These are phyloP conservation scores for Candida ortonii DNA, from an alignment of 805 yeast genomes.

Conservation along the genomic window DNA sequence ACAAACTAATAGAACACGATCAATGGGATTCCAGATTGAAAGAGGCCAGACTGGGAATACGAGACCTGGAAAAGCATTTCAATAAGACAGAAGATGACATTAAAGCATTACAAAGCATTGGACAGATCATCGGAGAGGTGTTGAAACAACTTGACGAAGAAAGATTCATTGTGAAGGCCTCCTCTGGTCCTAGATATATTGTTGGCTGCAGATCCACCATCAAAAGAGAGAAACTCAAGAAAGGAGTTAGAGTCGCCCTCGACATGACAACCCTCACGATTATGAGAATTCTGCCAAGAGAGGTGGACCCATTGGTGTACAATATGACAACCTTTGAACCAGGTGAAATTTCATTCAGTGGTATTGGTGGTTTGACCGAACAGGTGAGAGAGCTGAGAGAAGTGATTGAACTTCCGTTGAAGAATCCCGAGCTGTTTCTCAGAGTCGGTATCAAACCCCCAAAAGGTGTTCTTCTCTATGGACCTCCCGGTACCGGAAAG, in stretches of 20 bases:
- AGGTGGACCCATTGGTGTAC: slow-evolving; percentile 96
- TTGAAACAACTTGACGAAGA: slow-evolving; percentile 93
- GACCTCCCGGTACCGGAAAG: slow-evolving; percentile 99
- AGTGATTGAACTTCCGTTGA: slow-evolving; percentile 94
- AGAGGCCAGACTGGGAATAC: slow-evolving; percentile 75
- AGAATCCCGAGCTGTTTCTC: slow-evolving; percentile 92
- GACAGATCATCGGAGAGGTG: slow-evolving; percentile 96
- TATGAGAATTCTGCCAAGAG: slow-evolving; percentile 95
- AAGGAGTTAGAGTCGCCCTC: slow-evolving; percentile 93
- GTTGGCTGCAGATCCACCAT: slow-evolving; percentile 96
- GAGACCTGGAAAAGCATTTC: slow-evolving; percentile 77
- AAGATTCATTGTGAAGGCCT: slow-evolving; percentile 91
- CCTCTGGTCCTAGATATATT: slow-evolving; percentile 95
- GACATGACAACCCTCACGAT: slow-evolving; percentile 98
- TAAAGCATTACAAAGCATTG: slow-evolving; percentile 94
- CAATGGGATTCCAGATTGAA: slow-evolving; percentile 91
- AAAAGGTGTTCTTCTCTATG: slow-evolving; percentile 92
- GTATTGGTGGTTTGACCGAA: slow-evolving; percentile 94
- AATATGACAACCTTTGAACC: slow-evolving; percentile 98
- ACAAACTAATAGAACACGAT: slow-evolving; percentile 86
- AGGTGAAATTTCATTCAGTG: slow-evolving; percentile 92
- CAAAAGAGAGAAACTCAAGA: slow-evolving; percentile 75
- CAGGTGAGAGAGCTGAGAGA: slow-evolving; percentile 96
- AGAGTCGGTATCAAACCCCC: slow-evolving; percentile 99
- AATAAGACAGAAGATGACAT: slow-evolving; percentile 96